Evolutionary conservation across 108 stramenopile species (phyloP), one percentile per base, ranked within the genome.

Genomic region (Craspedostauros australis): DNA sequence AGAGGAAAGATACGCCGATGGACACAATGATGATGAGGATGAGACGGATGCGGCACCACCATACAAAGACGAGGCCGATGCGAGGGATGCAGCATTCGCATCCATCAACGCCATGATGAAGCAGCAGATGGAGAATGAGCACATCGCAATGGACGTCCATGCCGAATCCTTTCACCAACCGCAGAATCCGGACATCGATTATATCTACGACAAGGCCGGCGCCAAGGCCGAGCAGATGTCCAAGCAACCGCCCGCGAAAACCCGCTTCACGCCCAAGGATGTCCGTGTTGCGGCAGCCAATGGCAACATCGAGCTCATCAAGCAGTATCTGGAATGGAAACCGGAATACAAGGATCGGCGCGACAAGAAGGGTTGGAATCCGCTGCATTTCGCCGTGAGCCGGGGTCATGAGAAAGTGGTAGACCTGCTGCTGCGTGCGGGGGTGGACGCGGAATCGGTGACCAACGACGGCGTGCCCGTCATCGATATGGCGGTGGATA

Each of bases 281-380:
- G 14, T 72, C 39, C 71, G 64, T 15, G 12, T 39, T 6, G 64
- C 63, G 4, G 71, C 71, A 0, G 47, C 52, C 20, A 5, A 41
- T n/a, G 57, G 63, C 5, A 42, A 72, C 27, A 25, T 39, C 3
- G 51, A 54, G 3, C 1, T 39, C 3, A 21, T 72, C 1, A 20
- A 61, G 33, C 22, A 32, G 2, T 54, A 39, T 14, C 16, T 64
- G 5, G 23, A 40, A 0, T 22, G 51, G 0, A 26, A 38, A 21
- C 53, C 53, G 18, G 27, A 49, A 37, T 64, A 44, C 33, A 33
- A 51, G 15, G 30, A 73, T 39, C 54, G 50, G 24, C 46, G 47
- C 23, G 75, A 76, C 39, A 41, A 58, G 20, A 50, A 62, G 41
- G 46, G 62, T 9, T 70, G 64, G 68, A 57, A 46, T 14, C 52